Base-by-base conservation (phyloP, 1,284 basidiomycete species). In the Melampsora americana region DNA sequence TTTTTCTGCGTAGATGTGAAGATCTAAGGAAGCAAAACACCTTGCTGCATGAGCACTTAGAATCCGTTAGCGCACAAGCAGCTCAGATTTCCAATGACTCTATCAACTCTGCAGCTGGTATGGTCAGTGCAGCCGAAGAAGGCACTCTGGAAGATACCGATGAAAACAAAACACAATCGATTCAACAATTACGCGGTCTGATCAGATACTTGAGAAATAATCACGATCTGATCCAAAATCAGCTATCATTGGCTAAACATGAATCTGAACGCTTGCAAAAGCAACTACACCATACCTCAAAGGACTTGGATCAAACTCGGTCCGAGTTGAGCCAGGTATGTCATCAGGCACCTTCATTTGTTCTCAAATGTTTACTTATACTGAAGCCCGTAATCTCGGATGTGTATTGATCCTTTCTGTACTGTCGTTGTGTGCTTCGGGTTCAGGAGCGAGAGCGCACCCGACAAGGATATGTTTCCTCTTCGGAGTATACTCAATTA, bases 181-280 rank as follows among this genome's bases (percentile, higher is more conserved):
- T 67, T 5, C 89, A 88, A 0, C 90, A 92, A 79, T 84, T 95
- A 20, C 90, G 90, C 60, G 88, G 90, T 46, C 90, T 95, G 23
- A 89, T 95, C 64, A 86, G 89, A 0, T 93, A 91, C 83, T 84
- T 95, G 44, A 88, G 92, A 35, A 91, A 90, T 80, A 92, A 95
- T 84, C 93, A 94, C 84, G 92, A 94, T 81, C 92, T 94, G 73
- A 89, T 91, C 56, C 92, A 94, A 78, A 86, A 94, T 48, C 91
- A 95, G 80, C 86, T 92, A 60, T 91, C 94, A 80, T 86, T 95
- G 69, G 87, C 88, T 84, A 92, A 92, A 84, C 91, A 93, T 81
- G 92, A 95, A 83, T 90, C 87, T 78, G 84, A 88, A 7, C 88
- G 92, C 1, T 83, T 93, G 66, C 91, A 90, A 83, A 85, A 87